Evolutionary conservation across 2,329 filamentous ascomycete species (phyloP).

Genomic region (Cephalotrichum gorgonifer): DNA sequence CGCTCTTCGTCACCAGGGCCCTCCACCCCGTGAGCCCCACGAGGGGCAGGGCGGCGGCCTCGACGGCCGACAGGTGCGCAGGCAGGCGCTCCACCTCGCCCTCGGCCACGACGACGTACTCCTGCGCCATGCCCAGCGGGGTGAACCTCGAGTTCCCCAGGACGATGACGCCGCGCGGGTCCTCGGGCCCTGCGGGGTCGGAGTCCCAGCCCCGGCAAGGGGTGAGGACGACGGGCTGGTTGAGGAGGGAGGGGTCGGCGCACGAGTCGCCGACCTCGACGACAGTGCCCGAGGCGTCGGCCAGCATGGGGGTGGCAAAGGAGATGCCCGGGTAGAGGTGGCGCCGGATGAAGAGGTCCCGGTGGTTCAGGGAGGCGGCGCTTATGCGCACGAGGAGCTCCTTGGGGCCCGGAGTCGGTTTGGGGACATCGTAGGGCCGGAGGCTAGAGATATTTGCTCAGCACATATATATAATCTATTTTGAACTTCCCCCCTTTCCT

Average conservation of each 20-base stretch:
- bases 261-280: constrained; percentile 46
- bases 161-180: constrained; percentile 45
- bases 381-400: constrained; percentile 68
- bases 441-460: constrained; percentile 39
- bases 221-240: constrained; percentile 67
- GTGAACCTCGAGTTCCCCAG: constrained; percentile 58
- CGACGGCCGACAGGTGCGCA: constrained; percentile 55
- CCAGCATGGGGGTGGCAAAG: constrained; percentile 67
- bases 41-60: constrained; percentile 77
- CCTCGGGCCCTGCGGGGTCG: constrained; percentile 64
- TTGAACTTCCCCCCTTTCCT: no score
- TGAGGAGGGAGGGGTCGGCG: constrained; percentile 26
- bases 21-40: constrained; percentile 85
- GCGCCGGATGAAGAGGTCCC: constrained; percentile 88
- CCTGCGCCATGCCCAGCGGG: constrained; percentile 61
- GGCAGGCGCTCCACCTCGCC: constrained; percentile 69
- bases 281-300: constrained; percentile 74
- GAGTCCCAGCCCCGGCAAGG: constrained; percentile 70
- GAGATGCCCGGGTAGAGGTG: constrained; percentile 81
- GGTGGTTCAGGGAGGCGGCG: constrained; percentile 83
- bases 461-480: no score
- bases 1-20: constrained; percentile 70
- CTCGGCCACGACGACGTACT: constrained; percentile 59
- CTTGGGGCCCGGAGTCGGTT: constrained; percentile 50
- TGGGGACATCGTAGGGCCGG: constrained; percentile 48